Evolutionary conservation across 2,329 filamentous ascomycete species (phyloP).

Genomic region (Coniella lustricola): DNA sequence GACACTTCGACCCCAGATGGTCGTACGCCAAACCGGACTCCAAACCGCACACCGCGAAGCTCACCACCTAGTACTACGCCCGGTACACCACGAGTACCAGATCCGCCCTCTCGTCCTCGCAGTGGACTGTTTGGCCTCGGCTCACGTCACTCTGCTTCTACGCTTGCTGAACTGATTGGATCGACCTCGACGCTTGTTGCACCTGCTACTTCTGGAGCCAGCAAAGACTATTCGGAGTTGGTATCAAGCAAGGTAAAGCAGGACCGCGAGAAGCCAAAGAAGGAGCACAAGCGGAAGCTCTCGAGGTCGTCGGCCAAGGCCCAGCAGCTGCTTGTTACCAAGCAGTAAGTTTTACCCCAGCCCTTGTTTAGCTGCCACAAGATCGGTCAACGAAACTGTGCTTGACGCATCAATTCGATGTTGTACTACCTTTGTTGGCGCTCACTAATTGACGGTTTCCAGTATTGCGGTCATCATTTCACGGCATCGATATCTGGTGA

Average conservation of each 20-base stretch:
- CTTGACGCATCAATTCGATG: no score
- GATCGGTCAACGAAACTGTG: background rate
- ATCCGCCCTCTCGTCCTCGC: slow-evolving; percentile 22
- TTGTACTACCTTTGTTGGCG: no score
- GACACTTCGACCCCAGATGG: slow-evolving; percentile 35
- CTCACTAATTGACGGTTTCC: background rate
- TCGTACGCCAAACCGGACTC: slow-evolving; percentile 34
- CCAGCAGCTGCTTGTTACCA: slow-evolving; percentile 38
- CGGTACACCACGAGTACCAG: slow-evolving; percentile 23
- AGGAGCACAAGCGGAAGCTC: slow-evolving; percentile 16
- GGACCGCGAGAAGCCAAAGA: slow-evolving; percentile 21
- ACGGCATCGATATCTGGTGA: slow-evolving; percentile 75
- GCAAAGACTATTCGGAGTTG: slow-evolving; percentile 30
- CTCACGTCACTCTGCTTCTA: slow-evolving; percentile 38
- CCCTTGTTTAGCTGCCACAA: no score
- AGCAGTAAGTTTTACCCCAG: slow-evolving; percentile 28
- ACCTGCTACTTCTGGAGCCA: slow-evolving; percentile 32
- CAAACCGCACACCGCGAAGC: slow-evolving; percentile 33
- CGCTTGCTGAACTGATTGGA: slow-evolving; percentile 45
- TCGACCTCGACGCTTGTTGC: slow-evolving; percentile 46
- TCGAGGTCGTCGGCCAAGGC: slow-evolving; percentile 19
- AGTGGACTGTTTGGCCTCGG: slow-evolving; percentile 35
- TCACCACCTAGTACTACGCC: slow-evolving; percentile 34
- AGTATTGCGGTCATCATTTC: slow-evolving; percentile 61
- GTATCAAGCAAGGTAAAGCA: slow-evolving; percentile 38